Base-by-base conservation (phyloP, 2,329 filamentous ascomycete genomes). In the Ophiostoma australiae region DNA sequence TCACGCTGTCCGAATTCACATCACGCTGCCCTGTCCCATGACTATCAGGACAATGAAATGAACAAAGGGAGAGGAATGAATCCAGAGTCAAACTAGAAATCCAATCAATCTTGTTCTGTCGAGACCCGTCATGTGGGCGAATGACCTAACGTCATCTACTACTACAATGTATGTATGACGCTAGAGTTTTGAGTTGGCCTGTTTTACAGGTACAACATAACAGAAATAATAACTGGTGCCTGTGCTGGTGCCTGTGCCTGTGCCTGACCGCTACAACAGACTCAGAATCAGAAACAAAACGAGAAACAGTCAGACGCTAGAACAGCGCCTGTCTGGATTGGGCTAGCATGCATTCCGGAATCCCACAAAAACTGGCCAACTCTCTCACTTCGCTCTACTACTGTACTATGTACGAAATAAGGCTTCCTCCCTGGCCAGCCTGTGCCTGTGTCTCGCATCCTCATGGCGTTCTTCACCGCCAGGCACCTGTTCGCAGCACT, bases 391-490 rank as follows among this genome's bases (percentile, higher is more conserved):
- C n/a, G 13, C 52, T 4, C 3, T 23, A n/a, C n/a, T 2, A 48
- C 13, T 48, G 8, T 48, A 5, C 41, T 15, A 48, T 15, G 15
- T 15, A 55, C 37, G 35, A 13, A 41, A 63, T 44, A 52, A 69
- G 31, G 27, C 68, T 27, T 55, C 39, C 23, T 55, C 68, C 48
- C 68, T 65, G 13, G 37, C 15, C 41, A 48, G 17, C 44, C 44
- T 48, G 37, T 11, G 17, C 44, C 20, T n/a, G 41, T 70, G 70
- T 71, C 70, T 69, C 67, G 58, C 67, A 71, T 71, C 70, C 70
- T 55, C 70, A 71, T 71, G 70, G 70, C 67, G 27, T 67, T 69
- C 70, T 71, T 71, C 70, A 71, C 70, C 70, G 70, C 70, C 67
- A 68, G 67, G 63, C 37, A 48, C 20, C 44, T 48, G 44, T 20